These are phyloP conservation scores for Melaleuca quinquenervia DNA, from an alignment of 345 rosid genomes.

Conservation along the genomic window DNA sequence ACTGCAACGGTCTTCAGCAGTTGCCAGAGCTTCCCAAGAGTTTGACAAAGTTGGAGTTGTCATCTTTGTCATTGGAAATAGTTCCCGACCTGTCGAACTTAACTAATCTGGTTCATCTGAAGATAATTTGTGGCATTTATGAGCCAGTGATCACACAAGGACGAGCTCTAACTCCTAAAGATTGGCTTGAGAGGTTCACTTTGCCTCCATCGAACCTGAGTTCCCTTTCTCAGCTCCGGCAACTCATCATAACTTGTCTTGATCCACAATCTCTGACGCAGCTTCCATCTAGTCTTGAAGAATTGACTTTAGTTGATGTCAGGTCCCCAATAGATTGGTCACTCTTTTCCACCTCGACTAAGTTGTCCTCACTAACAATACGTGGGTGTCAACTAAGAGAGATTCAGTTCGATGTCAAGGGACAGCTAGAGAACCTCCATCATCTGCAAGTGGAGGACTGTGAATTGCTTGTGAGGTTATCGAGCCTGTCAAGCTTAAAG, in stretches of 20 bases:
- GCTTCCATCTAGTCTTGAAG: not conserved
- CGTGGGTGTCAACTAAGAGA: not conserved
- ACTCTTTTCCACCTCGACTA: not conserved
- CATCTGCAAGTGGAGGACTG: not conserved
- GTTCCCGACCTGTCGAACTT: not conserved
- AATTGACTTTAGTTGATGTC: not conserved
- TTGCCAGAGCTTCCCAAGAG: not conserved
- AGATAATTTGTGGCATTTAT: not conserved
- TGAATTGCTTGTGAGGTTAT: not conserved
- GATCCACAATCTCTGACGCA: not conserved
- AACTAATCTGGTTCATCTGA: not conserved
- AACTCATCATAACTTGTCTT: not conserved
- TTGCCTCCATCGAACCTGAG: not conserved
- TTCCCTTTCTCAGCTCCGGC: not conserved
- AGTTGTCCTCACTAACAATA: not conserved
- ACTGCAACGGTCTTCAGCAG: not conserved
- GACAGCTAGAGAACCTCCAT: not conserved
- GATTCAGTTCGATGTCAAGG: not conserved
- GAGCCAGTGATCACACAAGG: not conserved
- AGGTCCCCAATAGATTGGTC: not conserved
- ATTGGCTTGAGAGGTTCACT: not conserved
- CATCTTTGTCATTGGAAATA: not conserved
- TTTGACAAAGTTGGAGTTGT: not conserved
- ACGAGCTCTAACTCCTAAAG: not conserved
- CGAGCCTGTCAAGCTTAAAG: not conserved